Evolutionary conservation across 2,329 filamentous ascomycete species (phyloP).

Genomic region (Trichophyton mentagrophytes): DNA sequence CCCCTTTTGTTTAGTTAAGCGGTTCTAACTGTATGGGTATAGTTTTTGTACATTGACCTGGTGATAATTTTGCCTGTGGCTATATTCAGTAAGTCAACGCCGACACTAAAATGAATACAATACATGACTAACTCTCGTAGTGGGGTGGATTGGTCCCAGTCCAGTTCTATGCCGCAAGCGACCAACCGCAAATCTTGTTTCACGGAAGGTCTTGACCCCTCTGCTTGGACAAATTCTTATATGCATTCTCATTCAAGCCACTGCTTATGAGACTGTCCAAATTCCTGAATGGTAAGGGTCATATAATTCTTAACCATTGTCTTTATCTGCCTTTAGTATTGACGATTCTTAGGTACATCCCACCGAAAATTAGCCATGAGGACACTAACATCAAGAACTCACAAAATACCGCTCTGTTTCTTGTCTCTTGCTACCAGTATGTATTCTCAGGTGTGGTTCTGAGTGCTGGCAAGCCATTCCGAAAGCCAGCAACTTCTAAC

Average conservation of each 20-base stretch:
- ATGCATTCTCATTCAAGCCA: constrained; percentile 62
- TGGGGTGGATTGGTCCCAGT: constrained; percentile 91
- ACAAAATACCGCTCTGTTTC: constrained; percentile 82
- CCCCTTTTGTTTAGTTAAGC: background rate
- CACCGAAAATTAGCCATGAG: constrained; percentile 62
- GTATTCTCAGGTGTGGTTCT: constrained; percentile 80
- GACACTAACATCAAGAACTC: constrained; percentile 82
- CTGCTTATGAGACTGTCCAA: constrained; percentile 62
- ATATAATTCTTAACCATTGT: too few relatives aligned
- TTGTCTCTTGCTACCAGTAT: constrained; percentile 89
- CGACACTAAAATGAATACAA: background rate
- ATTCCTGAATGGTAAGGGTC: constrained; percentile 60
- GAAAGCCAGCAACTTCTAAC: constrained; percentile 67
- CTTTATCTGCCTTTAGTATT: background rate
- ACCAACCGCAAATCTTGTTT: constrained; percentile 84
- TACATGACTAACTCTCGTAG: constrained; percentile 23
- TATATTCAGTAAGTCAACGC: constrained; percentile 59
- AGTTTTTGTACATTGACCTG: constrained; percentile 91
- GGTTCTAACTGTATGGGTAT: constrained; percentile 7
- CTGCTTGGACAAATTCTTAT: constrained; percentile 79
- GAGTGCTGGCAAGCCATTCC: constrained; percentile 81
- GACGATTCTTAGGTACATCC: constrained; percentile 49
- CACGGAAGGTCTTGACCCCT: constrained; percentile 78
- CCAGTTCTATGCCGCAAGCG: constrained; percentile 66
- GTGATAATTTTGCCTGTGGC: constrained; percentile 87